Conservation (phyloP, 148 eudicot species). For the Fallopia convolvulus region DNA sequence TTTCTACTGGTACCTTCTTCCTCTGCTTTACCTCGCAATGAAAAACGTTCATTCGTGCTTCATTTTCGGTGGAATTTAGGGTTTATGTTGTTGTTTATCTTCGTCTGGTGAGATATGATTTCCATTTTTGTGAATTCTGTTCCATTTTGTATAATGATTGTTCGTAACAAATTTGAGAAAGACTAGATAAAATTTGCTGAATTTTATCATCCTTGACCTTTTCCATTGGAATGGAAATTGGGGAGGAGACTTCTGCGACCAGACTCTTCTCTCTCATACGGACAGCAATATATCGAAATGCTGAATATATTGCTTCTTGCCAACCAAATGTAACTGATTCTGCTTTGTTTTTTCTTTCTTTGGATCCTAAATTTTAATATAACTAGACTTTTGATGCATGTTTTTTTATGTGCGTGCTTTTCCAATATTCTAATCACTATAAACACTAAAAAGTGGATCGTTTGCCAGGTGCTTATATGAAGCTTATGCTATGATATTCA, state of each 20-base stretch:
- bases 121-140: neutral
- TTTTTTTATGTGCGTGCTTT: neutral
- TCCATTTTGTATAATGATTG: neutral
- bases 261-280: neutral
- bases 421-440: neutral
- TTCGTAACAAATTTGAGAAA: neutral
- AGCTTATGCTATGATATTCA: neutral
- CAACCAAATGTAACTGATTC: neutral
- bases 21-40: neutral
- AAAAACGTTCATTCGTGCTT: neutral
- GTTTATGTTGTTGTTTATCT: neutral
- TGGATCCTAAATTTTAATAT: neutral
- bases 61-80: neutral
- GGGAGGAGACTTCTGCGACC: neutral
- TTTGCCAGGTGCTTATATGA: neutral
- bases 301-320: neutral
- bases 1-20: slow-evolving; percentile 49
- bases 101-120: neutral
- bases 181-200: neutral
- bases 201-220: neutral
- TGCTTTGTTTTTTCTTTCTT: neutral
- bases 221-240: neutral
- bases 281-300: neutral
- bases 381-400: neutral
- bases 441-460: neutral